A percentile compares a stretch with the other conserved stretches of the same genome.
These are phyloP conservation scores for Mycosarcoma maydis DNA, from an alignment of 1,284 basidiomycete species.

Conservation along the genomic window DNA sequence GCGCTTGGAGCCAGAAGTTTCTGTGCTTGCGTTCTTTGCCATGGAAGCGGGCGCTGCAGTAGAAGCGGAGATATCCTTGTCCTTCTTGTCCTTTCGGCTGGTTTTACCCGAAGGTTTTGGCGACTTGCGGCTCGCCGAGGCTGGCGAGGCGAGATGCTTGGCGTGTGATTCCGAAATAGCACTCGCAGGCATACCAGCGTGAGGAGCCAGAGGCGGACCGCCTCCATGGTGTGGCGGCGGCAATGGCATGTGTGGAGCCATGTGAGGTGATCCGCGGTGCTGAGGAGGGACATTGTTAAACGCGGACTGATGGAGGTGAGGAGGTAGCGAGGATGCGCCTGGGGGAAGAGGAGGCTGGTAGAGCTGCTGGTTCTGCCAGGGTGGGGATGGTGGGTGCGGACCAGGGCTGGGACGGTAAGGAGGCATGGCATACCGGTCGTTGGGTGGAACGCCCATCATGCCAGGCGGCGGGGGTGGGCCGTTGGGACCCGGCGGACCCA, in stretches of 20 bases:
- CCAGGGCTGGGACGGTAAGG: conserved; percentile 34
- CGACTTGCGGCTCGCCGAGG: conserved; percentile 37
- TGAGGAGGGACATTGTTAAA: conserved; percentile 34
- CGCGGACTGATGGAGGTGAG: conserved; percentile 37
- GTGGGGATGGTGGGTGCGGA: conserved; percentile 39
- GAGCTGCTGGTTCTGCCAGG: conserved; percentile 48
- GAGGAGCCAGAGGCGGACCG: conserved; percentile 21
- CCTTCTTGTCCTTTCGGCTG: conserved; percentile 36
- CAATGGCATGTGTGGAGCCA: conserved; percentile 39
- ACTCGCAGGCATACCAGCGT: conserved; percentile 18
- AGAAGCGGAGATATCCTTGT: conserved; percentile 36
- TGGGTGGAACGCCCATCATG: conserved; percentile 44
- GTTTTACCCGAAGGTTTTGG: conserved; percentile 36
- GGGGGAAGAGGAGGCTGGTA: conserved; percentile 36
- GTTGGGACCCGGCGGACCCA: conserved; percentile 36
- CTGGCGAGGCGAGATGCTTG: conserved; percentile 31
- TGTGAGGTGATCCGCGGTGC: conserved; percentile 36
- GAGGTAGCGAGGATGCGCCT: conserved; percentile 25
- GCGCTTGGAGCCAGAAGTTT: conserved; percentile 30
- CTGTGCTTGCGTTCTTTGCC: conserved; percentile 42
- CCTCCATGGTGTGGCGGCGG: conserved; percentile 27
- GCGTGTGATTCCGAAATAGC: conserved; percentile 44
- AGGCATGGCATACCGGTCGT: conserved; percentile 40
- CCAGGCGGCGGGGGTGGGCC: conserved; percentile 35
- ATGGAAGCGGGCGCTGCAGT: conserved; percentile 21